Base-by-base conservation (phyloP, 2,329 filamentous ascomycete species). In the Penicillium sp. region DNA sequence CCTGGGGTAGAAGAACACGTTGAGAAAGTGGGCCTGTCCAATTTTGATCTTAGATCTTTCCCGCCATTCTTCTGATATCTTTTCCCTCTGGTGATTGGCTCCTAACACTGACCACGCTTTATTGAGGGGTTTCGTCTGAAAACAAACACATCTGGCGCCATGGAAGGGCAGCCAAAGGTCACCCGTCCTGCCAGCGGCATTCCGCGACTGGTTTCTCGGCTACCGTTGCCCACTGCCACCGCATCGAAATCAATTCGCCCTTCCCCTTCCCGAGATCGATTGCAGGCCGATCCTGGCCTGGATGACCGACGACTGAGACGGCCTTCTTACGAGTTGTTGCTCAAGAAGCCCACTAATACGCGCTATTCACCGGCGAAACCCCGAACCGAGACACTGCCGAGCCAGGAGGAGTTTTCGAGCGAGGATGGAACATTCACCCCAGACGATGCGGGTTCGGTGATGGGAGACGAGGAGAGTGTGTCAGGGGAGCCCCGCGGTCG, bases 171-270 rank as follows among this genome's bases (percentile, higher is more conserved):
- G 56, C 61, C 63, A 9, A 71, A 63, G 45, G 65, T 63, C 40
- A 56, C 54, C 27, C 69, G 66, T 37, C 68, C 62, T 15, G 53
- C 69, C 25, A 76, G 71, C 54, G 69, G 69, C 31, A 75, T 84
- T 49, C 82, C 82, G 55, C 76, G 82, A 43, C 75, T 77, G 40
- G 63, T 68, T 42, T 85, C 82, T 22, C 78, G 79, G 60, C 73
- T 85, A 45, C 82, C 82, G 12, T 72, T 83, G 57, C 81, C 77
- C 23, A 75, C 71, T 27, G 56, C 75, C 42, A 71, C 74, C 41
- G 62, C 65, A 40, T 64, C 72, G 33, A 74, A 72, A 56, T 72
- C 76, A 29, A 65, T 82, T 52, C 77, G 77, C 49, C 71, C 79
- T 15, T 74, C 79, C 48, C 76, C 71, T 7, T 82, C 80, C 8